Evolutionary conservation across 2,329 filamentous ascomycete species (phyloP).

Genomic region (Ophiognomonia clavigignenti-juglandacearum): DNA sequence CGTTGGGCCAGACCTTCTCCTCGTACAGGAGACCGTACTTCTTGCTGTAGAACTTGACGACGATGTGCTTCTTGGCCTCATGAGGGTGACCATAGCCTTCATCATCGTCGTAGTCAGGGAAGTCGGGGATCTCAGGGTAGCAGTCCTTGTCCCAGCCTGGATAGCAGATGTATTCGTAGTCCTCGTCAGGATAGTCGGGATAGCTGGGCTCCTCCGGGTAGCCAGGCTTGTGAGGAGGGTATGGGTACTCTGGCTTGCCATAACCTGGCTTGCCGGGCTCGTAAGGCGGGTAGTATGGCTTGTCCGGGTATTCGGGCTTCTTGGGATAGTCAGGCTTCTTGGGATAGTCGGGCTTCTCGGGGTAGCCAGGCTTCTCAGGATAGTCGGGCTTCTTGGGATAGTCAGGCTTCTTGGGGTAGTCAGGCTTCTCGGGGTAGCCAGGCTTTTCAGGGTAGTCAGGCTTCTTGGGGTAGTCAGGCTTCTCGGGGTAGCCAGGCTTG

Average conservation of each 20-base stretch:
- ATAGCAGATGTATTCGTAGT: background rate
- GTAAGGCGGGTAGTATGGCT: no score
- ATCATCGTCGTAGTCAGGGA: background rate
- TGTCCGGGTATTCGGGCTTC: no score
- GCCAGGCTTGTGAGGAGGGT: background rate
- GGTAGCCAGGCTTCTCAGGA: no score
- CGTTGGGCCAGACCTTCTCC: slow-evolving; percentile 14
- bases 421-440: no score
- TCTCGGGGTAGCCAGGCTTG: no score
- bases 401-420: no score
- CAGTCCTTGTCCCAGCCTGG: slow-evolving; percentile 6
- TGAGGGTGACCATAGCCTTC: slow-evolving; percentile 1
- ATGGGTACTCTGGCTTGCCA: background rate
- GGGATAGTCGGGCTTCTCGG: no score
- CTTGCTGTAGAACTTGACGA: slow-evolving; percentile 1
- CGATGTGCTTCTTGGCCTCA: slow-evolving; percentile 3
- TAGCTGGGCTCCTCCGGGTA: no score
- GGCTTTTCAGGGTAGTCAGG: no score
- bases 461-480: no score
- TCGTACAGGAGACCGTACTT: slow-evolving; percentile 4
- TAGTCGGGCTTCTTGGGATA: no score
- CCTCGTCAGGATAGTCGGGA: background rate
- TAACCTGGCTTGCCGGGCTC: background rate
- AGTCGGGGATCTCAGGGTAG: background rate
- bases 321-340: no score